Evolutionary conservation across 257 asterid genomes (phyloP), one percentile per base, ranked within the genome.

Genomic region (Solanum boliviense): DNA sequence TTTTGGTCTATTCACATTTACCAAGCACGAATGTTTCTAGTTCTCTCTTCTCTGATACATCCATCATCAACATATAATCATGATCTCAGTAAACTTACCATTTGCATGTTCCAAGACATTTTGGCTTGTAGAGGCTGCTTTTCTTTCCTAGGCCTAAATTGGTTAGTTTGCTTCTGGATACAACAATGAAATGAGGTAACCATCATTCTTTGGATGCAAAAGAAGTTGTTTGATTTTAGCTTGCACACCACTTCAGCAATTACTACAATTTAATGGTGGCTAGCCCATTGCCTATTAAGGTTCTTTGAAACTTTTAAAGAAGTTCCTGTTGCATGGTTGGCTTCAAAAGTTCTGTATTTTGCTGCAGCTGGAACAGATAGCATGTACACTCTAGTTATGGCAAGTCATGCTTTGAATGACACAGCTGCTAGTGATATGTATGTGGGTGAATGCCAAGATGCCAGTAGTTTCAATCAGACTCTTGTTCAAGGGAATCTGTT

Each of bases 381-480:
- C n/a, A 92, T 91, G 98, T 94, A 92, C 89, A 96, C 98, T 5
- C 88, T 97, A 88, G 95, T 97, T 87, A 92, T 95, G 88, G 99
- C 98, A 73, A 87, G 91, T 87, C 97, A 97, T 88, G 99, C 98
- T 36, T 87, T 96, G 87, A 93, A 92, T 72, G 91, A 93, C 85
- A 88, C 91, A 34, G 86, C 93, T 27, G 90, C 88, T 11, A 89
- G 90, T 67, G 98, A 97, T 90, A 94, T 95, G 95, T 97, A 97
- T 36, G 92, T 93, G 88, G 93, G 97, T 71, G 99, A 97, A 91
- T 97, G 99, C 94, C 99, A 97, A 93, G 99, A 96, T 88, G 89
- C 95, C 20, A 84, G 92, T 90, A 92, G 87, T 90, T 96, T 94
- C 87, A 89, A 91, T 74, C 94, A 74, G 90, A 95, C 93, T 86